Conservation (phyloP, 352 stramenopile genomes). For the Pythium angustatum region DNA sequence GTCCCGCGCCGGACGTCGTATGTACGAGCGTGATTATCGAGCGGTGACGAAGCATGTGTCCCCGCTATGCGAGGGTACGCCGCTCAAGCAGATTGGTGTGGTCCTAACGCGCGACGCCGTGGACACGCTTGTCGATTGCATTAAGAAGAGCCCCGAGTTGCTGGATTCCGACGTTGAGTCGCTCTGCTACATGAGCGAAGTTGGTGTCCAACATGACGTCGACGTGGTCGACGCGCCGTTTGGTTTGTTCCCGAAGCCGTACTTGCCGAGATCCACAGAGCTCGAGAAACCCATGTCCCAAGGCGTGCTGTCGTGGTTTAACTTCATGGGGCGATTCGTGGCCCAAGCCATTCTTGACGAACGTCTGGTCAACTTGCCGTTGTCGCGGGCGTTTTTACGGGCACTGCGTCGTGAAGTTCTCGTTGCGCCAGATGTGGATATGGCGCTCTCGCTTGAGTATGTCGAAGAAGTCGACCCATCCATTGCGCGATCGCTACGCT, state of each 20-base stretch:
- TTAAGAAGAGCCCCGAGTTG: conserved; percentile 56
- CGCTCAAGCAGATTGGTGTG: conserved; percentile 49
- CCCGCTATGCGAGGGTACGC: conserved; percentile 70
- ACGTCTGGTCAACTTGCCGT: conserved; percentile 76
- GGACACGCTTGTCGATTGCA: conserved; percentile 46
- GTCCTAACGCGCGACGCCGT: conserved; percentile 46
- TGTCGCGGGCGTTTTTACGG: conserved; percentile 74
- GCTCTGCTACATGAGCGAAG: conserved; percentile 54
- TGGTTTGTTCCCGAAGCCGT: conserved; percentile 56
- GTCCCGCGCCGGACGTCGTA: conserved; percentile 60
- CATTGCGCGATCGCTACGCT: conserved; percentile 66
- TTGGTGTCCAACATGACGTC: conserved; percentile 25
- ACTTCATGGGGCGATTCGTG: conserved; percentile 72
- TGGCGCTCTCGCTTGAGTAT: conserved; percentile 57
- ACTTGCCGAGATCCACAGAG: conserved; percentile 12
- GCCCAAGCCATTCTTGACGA: conserved; percentile 82
- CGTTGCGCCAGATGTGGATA: conserved; percentile 38
- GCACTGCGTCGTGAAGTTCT: conserved; percentile 57
- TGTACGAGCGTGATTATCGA: conserved; percentile 81
- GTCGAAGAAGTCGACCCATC: conserved; percentile 67
- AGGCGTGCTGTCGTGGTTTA: conserved; percentile 54
- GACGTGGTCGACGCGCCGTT: conserved; percentile 49
- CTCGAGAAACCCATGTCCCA: conserved; percentile 25
- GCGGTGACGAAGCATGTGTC: conserved; percentile 80
- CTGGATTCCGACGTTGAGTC: conserved; percentile 69